phyloP scores from a whole-genome alignment of 1,284 basidiomycete genomes.

The Termitomyces sp. region DNA sequence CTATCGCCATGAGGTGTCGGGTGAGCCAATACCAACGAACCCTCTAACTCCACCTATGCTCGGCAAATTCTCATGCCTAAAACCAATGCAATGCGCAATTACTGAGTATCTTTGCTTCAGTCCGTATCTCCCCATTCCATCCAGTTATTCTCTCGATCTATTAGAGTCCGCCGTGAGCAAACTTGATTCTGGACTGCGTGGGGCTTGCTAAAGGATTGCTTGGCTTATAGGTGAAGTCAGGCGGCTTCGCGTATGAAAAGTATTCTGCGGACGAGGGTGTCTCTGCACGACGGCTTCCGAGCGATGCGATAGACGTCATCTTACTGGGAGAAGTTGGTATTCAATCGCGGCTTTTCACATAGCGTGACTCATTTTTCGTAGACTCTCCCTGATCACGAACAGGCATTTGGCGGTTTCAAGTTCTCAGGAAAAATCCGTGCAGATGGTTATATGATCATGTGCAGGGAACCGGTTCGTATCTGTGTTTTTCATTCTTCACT shows the following conservation, averaged over 20 bases:
- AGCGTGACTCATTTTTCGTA: slow-evolving; percentile 17
- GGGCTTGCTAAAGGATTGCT: background rate
- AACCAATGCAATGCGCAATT: slow-evolving; percentile 40
- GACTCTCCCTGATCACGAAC: slow-evolving; percentile 40
- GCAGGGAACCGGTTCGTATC: slow-evolving; percentile 37
- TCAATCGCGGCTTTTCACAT: background rate
- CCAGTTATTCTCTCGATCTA: slow-evolving; percentile 15
- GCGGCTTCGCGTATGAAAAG: slow-evolving; percentile 24
- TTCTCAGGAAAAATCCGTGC: slow-evolving; percentile 35
- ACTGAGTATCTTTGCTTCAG: slow-evolving; percentile 32
- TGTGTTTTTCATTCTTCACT: slow-evolving; percentile 7
- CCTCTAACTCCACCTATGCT: slow-evolving; percentile 11
- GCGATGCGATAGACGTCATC: slow-evolving; percentile 27
- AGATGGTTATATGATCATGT: slow-evolving; percentile 37
- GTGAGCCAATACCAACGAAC: slow-evolving; percentile 9
- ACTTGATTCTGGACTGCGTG: background rate
- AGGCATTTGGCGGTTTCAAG: slow-evolving; percentile 42
- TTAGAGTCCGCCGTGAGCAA: slow-evolving; percentile 16
- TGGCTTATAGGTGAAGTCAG: slow-evolving; percentile 16
- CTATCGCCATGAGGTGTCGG: slow-evolving; percentile 10
- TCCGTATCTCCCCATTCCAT: slow-evolving; percentile 20
- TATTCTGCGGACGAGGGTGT: slow-evolving; percentile 10
- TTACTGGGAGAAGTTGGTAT: slow-evolving; percentile 35
- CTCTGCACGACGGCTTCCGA: slow-evolving; percentile 13
- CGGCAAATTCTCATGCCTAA: slow-evolving; percentile 30